Base-by-base conservation (phyloP, 768 basidiomycete genomes). In the Tricholoma matsutake region DNA sequence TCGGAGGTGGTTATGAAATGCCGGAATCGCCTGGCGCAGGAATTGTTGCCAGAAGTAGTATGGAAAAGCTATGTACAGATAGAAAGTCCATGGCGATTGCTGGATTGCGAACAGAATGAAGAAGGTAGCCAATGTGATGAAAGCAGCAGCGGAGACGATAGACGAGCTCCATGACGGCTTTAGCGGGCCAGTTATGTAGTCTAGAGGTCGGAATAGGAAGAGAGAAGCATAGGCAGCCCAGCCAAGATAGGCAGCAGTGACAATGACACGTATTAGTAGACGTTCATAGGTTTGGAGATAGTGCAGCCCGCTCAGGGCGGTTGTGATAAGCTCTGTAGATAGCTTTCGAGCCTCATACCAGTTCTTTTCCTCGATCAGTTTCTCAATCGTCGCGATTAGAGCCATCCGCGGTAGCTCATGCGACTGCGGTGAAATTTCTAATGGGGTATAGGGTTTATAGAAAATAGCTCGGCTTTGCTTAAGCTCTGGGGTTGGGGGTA, bases 211-310 rank as follows among this genome's bases (percentile, higher is more conserved):
- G 56, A 89, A 73, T 6, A 92, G 78, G 45, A 79, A 86, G 5
- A 85, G 70, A 0, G 86, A 83, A 6, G 84, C 77, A 70, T 85
- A 93, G 1, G 84, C 85, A 18, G 84, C 84, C 91, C 92, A 95
- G 56, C 91, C 91, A 2, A 81, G 69, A 71, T 95, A 94, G 1
- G 90, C 91, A 6, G 80, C 68, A 1, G 81, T 81, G 55, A 93
- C 92, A 63, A 94, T 85, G 2, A 68, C 74, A 14, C 86, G 83
- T 29, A 95, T 87, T 49, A 94, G 73, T 31, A 83, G 76, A 16
- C 90, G 85, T 68, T 95, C 91, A 70, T 94, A 94, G 69, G 90
- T 93, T 71, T 94, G 89, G 4, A 94, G 81, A 68, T 94, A 94
- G 31, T 86, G 84, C 32, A 92, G 73, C 0, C 91, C 92, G 37